Evolutionary conservation across 345 rosid genomes (phyloP).

Genomic region (Brassica napus): Da-Ae NC_063447.1:18189001-18189500

Average conservation of each 20-base stretch:
- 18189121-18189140: constrained; percentile 99
- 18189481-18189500: constrained; percentile 26
- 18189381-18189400: constrained; percentile 33
- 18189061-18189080: neutral
- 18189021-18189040: neutral
- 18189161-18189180: constrained; percentile 91
- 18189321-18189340: constrained; percentile 29
- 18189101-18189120: constrained; percentile 97
- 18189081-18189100: constrained; percentile 42
- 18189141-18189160: constrained; percentile 98
- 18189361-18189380: constrained; percentile 25
- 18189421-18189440: constrained; percentile 14
- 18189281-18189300: neutral
- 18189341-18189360: constrained; percentile 33
- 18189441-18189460: constrained; percentile 5
- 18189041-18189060: neutral
- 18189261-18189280: neutral
- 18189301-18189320: constrained; percentile 21
- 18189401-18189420: constrained; percentile 33
- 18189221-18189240: neutral
- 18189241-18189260: constrained; percentile 11
- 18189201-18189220: constrained; percentile 91
- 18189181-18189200: constrained; percentile 89
- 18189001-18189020: neutral
- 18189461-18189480: constrained; percentile 1